phyloP scores from a whole-genome alignment of 108 stramenopile genomes.

The Nitzschia sp. region DNA sequence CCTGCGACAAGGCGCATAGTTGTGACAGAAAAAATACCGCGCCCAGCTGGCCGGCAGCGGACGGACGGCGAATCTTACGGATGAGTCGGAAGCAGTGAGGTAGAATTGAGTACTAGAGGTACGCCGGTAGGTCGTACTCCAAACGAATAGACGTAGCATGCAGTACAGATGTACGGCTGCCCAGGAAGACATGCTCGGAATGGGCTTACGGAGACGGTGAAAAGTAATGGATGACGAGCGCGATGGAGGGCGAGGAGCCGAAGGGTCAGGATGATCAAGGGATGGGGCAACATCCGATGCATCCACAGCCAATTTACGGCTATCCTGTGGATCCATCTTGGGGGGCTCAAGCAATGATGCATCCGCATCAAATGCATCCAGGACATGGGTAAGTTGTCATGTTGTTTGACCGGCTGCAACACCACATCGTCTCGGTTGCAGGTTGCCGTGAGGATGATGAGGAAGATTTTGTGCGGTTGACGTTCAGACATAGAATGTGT shows the following conservation, averaged over 20 bases:
- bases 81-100: conserved; percentile 5
- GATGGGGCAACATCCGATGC: conserved; percentile 29
- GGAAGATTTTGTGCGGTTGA: conserved; percentile 4
- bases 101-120: conserved; percentile 1
- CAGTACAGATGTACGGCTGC: background rate
- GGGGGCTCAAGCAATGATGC: conserved; percentile 39
- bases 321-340: conserved; percentile 42
- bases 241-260: conserved; percentile 25
- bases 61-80: background rate
- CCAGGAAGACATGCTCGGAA: conserved; percentile 17
- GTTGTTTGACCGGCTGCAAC: background rate
- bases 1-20: too few species aligned
- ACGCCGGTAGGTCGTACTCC: conserved; percentile 3
- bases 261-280: conserved; percentile 18
- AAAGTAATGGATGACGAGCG: conserved; percentile 9
- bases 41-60: conserved; percentile 8
- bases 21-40: background rate
- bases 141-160: background rate
- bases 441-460: too few species aligned
- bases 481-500: conserved; percentile 5
- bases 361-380: conserved; percentile 36
- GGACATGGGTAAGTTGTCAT: conserved; percentile 26
- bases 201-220: conserved; percentile 1
- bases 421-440: too few species aligned
- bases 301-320: conserved; percentile 28